Evolutionary conservation across 2,329 filamentous ascomycete species (phyloP).

Genomic region (Fusarium agapanthi): DNA sequence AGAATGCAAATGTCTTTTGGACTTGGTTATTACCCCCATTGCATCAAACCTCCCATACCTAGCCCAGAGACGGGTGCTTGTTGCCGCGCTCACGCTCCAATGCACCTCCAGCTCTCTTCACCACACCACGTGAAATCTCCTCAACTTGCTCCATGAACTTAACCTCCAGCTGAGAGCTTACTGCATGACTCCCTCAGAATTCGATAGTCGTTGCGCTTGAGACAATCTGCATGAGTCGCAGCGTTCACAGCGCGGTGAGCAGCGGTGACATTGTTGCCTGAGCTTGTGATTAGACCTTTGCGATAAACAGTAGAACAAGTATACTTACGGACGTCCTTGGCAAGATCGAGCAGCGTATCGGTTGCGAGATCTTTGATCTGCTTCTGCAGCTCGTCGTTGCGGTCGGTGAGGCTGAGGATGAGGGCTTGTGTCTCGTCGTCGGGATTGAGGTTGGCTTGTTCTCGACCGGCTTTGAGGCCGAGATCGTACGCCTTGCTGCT

Average conservation of each 20-base stretch:
- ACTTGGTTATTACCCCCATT: fast-evolving
- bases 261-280: neutral
- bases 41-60: neutral
- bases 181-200: fast-evolving
- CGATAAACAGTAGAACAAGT: fast-evolving
- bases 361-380: fast-evolving
- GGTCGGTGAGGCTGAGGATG: neutral
- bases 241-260: neutral
- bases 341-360: neutral
- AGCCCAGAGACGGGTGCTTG: neutral
- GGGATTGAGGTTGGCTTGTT: neutral
- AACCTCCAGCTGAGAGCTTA: neutral
- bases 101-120: neutral
- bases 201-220: neutral
- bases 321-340: neutral
- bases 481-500: neutral
- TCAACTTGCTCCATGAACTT: fast-evolving
- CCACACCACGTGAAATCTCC: fast-evolving
- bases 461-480: neutral
- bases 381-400: neutral
- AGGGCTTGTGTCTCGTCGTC: neutral
- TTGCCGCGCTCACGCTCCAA: neutral
- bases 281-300: fast-evolving
- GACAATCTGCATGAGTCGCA: fast-evolving
- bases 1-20: no score